Conservation (phyloP, 1,139 yeast species). For the Zygoascus hellenicus region DNA sequence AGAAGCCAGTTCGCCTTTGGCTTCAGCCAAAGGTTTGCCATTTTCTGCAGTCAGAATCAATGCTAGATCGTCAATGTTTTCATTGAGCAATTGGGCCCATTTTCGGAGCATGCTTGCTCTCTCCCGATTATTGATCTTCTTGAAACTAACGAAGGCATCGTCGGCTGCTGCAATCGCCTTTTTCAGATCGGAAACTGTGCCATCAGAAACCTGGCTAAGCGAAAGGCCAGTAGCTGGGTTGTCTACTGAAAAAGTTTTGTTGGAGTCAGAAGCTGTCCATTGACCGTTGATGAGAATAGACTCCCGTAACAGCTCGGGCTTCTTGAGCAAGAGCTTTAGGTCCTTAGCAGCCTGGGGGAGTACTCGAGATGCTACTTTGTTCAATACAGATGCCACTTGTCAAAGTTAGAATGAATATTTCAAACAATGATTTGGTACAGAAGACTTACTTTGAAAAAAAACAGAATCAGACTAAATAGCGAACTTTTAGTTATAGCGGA, state of each 20-base stretch:
- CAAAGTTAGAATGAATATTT: no score
- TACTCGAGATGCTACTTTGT: no score
- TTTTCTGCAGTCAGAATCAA: slow-evolving; percentile 70
- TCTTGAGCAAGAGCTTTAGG: slow-evolving; percentile 34
- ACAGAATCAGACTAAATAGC: no score
- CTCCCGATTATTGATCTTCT: slow-evolving; percentile 54
- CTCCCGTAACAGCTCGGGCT: slow-evolving; percentile 51
- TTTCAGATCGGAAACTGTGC: slow-evolving; percentile 42
- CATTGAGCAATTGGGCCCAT: slow-evolving; percentile 55
- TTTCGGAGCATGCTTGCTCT: slow-evolving; percentile 62
- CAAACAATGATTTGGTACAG: no score
- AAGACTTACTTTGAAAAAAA: no score
- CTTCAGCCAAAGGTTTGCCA: slow-evolving; percentile 75
- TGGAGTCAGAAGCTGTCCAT: slow-evolving; percentile 52
- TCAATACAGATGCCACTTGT: no score
- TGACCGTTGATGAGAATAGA: slow-evolving; percentile 65
- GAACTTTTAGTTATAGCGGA: no score
- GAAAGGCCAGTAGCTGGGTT: slow-evolving; percentile 70
- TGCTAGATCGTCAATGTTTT: slow-evolving; percentile 70
- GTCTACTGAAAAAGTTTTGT: slow-evolving; percentile 54
- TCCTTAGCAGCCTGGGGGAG: not conserved
- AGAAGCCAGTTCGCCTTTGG: slow-evolving; percentile 68
- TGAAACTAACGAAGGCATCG: slow-evolving; percentile 54
- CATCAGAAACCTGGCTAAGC: slow-evolving; percentile 53
- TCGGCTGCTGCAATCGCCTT: slow-evolving; percentile 54